phyloP scores from a whole-genome alignment of 2,329 filamentous ascomycete species.

The Colletotrichum lentis region DNA sequence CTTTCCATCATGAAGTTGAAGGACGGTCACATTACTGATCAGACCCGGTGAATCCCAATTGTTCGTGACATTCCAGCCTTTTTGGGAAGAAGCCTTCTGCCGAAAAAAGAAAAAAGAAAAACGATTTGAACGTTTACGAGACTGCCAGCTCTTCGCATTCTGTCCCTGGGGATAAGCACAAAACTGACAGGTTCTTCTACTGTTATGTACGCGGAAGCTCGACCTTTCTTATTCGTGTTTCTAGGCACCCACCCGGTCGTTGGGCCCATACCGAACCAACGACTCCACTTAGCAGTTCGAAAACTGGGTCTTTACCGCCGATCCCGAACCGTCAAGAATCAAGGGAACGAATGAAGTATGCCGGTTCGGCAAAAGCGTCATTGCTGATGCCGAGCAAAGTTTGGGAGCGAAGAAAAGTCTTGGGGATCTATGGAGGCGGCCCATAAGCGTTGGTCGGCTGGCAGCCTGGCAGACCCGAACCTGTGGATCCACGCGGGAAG shows the following conservation, averaged over 20 bases:
- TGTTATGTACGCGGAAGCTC: not conserved
- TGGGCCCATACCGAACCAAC: not conserved
- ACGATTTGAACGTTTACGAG: too few species aligned
- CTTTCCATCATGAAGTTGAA: too few species aligned
- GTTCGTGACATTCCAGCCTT: too few species aligned
- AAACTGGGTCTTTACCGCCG: not conserved
- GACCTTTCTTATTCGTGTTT: slow-evolving; percentile 11
- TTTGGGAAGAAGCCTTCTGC: too few species aligned
- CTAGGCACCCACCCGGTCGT: not conserved
- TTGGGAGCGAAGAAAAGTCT: not conserved
- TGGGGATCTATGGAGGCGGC: not conserved
- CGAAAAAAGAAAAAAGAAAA: too few species aligned
- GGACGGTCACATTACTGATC: too few species aligned
- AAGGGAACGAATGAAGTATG: not conserved
- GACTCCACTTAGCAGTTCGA: not conserved
- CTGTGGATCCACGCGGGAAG: not conserved
- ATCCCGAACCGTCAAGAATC: not conserved
- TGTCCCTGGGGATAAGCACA: too few species aligned
- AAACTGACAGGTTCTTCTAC: not conserved
- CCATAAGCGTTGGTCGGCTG: not conserved
- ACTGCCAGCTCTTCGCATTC: not conserved
- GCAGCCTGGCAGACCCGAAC: not conserved
- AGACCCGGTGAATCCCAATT: too few species aligned
- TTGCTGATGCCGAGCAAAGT: not conserved
- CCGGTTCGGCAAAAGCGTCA: not conserved